Conservation (phyloP, 2,329 filamentous ascomycete species). For the Ophiocordyceps camponoti-rufipedis region DNA sequence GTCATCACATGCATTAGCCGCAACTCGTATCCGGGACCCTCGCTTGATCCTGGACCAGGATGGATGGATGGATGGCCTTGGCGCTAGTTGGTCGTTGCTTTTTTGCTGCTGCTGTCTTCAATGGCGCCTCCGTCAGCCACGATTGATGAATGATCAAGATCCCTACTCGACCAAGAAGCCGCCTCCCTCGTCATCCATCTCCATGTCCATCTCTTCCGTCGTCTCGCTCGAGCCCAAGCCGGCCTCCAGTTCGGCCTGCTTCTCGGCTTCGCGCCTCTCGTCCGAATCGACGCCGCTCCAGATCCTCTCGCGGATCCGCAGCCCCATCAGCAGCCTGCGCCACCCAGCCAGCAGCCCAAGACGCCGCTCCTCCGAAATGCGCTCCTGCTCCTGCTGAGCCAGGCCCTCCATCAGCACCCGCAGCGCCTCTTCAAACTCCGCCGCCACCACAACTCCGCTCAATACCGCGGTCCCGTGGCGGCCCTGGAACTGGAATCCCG, state of each 20-base stretch:
- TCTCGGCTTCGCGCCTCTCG: constrained; percentile 21
- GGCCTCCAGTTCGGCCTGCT: constrained; percentile 17
- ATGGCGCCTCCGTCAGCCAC: neutral
- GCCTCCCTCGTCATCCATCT: constrained; percentile 21
- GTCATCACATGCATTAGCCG: too few species aligned
- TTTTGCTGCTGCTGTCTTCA: neutral
- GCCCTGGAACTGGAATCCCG: constrained; percentile 75
- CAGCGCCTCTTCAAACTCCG: constrained; percentile 54
- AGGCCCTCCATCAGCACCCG: constrained; percentile 50
- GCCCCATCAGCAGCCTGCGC: constrained; percentile 52
- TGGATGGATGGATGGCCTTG: too few species aligned
- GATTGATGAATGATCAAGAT: too few species aligned
- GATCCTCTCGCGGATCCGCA: constrained; percentile 60
- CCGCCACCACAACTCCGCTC: constrained; percentile 58
- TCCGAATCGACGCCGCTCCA: constrained; percentile 36
- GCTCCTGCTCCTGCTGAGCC: constrained; percentile 43
- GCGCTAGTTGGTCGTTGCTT: too few species aligned
- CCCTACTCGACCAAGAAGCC: constrained; percentile 25
- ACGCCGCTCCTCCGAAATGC: constrained; percentile 52
- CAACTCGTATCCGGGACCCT: too few species aligned
- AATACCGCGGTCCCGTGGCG: constrained; percentile 72
- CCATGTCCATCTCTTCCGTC: constrained; percentile 24
- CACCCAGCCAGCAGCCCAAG: constrained; percentile 51
- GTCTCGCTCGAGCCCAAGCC: constrained; percentile 18
- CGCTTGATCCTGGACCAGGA: too few species aligned